Evolutionary conservation across 2,329 filamentous ascomycete species (phyloP).

Genomic region (Verticillium dahliae): DNA sequence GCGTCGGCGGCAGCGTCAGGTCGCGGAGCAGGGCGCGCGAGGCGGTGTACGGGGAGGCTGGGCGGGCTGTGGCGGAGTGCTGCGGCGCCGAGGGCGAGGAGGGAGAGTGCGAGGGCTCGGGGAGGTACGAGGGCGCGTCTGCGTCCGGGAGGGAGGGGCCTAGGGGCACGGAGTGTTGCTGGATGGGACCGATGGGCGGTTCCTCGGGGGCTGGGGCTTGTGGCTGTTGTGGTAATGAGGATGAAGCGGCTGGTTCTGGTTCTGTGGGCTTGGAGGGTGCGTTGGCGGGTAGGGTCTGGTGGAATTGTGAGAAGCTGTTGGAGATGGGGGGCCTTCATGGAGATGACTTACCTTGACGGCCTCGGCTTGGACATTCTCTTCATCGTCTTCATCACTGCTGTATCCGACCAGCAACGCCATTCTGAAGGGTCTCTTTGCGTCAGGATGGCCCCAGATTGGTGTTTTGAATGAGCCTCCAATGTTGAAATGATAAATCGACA

Average conservation of each 20-base stretch:
- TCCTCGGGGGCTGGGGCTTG: not conserved
- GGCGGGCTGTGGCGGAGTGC: constrained; percentile 18
- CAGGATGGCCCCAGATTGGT: not conserved
- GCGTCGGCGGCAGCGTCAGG: constrained; percentile 65
- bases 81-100: not conserved
- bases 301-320: not conserved
- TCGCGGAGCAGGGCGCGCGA: constrained; percentile 59
- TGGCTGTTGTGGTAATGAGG: not conserved
- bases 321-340: not conserved
- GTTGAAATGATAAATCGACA: not conserved
- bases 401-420: constrained; percentile 43
- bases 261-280: constrained; percentile 1
- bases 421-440: not conserved
- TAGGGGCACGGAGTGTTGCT: constrained; percentile 23
- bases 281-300: not conserved
- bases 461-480: not conserved
- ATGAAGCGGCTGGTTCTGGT: not conserved
- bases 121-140: constrained; percentile 10
- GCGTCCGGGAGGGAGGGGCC: constrained; percentile 31
- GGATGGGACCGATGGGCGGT: constrained; percentile 19
- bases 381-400: constrained; percentile 44
- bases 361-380: constrained; percentile 10
- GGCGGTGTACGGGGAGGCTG: constrained; percentile 61
- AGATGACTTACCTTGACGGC: not conserved
- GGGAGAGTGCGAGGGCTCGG: not conserved